These are phyloP conservation scores for Cladophialophora immunda DNA, from an alignment of 2,329 filamentous ascomycete species.

Conservation along the genomic window DNA sequence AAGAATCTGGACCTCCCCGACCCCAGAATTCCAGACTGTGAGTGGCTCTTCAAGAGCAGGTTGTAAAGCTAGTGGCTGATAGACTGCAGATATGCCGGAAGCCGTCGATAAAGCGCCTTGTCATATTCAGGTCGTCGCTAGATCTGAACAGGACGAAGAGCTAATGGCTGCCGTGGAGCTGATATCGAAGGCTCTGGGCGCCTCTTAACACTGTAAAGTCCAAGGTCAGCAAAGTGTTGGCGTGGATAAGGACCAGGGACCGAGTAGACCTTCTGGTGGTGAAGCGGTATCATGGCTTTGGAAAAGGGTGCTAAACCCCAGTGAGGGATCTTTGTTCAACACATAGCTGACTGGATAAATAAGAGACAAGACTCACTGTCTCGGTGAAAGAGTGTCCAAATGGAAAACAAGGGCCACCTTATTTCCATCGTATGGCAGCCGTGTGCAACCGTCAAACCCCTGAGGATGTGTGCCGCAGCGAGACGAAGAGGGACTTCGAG, in stretches of 20 bases:
- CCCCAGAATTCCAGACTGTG: conserved; percentile 28
- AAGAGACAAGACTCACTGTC: neutral
- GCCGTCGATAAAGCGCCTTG: conserved; percentile 42
- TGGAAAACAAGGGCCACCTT: no score
- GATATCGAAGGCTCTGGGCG: conserved; percentile 39
- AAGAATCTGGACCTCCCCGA: conserved; percentile 50
- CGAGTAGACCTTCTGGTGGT: neutral
- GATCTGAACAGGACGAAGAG: conserved; percentile 43
- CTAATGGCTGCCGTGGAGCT: conserved; percentile 43
- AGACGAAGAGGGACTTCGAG: neutral
- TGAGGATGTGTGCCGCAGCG: no score
- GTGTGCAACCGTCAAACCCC: no score
- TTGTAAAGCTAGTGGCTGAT: conserved; percentile 45
- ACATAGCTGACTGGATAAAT: neutral
- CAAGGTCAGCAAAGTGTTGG: neutral
- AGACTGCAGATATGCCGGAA: conserved; percentile 45
- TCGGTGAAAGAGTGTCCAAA: no score
- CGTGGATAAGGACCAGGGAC: neutral
- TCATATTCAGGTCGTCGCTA: conserved; percentile 42
- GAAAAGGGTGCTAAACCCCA: neutral
- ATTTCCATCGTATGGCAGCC: no score
- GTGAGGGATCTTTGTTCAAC: neutral
- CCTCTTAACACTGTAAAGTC: neutral
- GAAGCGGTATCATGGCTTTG: neutral
- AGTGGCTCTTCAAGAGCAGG: conserved; percentile 39